Conservation (phyloP, 192 early-diverging fungal genomes). For the Coemansia sp. region DNA sequence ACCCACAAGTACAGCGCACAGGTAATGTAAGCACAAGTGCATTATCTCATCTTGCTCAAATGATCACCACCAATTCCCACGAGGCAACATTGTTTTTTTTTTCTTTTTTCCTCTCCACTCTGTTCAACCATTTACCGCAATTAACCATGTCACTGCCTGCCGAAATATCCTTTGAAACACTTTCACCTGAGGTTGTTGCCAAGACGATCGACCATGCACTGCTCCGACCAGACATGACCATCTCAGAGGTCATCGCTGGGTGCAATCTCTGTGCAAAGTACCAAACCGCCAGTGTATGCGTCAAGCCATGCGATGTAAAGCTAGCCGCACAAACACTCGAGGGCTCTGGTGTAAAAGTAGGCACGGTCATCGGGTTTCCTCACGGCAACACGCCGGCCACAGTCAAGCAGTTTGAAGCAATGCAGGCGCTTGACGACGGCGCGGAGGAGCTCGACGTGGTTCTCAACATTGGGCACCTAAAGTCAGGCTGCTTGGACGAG, state of each 20-base stretch:
- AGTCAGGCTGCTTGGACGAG: constrained; percentile 42
- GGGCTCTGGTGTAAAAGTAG: constrained; percentile 53
- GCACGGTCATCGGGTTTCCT: constrained; percentile 62
- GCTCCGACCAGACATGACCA: constrained; percentile 57
- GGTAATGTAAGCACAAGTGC: too few species aligned
- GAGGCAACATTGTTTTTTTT: background rate
- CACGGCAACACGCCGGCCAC: constrained; percentile 55
- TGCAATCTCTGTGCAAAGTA: constrained; percentile 55
- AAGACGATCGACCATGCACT: constrained; percentile 63
- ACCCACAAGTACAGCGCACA: too few species aligned
- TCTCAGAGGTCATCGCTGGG: constrained; percentile 51
- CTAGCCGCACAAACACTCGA: constrained; percentile 41
- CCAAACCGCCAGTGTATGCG: constrained; percentile 57
- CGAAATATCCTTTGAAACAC: constrained; percentile 40
- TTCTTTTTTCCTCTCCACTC: background rate
- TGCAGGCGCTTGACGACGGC: constrained; percentile 57
- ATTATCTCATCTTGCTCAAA: too few species aligned
- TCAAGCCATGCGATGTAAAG: constrained; percentile 61
- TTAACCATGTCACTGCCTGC: constrained; percentile 12
- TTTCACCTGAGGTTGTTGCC: constrained; percentile 54
- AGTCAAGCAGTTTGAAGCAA: constrained; percentile 56
- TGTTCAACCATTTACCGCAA: too few species aligned
- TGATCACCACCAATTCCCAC: background rate
- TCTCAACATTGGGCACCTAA: constrained; percentile 56
- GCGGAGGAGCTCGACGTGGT: constrained; percentile 63